phyloP scores from a whole-genome alignment of 345 rosid species.

The Litchi chinensis region DNA sequence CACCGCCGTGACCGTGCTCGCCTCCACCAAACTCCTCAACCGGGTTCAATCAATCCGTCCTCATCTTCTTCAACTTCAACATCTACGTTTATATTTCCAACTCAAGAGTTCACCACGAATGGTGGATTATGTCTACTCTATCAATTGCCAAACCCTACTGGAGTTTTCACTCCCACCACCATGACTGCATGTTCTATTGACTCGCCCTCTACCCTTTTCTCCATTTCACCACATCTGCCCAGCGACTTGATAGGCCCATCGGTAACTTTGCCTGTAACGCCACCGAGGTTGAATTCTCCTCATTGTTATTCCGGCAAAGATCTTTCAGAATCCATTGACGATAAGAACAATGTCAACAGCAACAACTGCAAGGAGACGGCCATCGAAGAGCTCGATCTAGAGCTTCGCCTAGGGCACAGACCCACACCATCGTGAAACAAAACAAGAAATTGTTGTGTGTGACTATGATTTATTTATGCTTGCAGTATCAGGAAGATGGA shows the following conservation, averaged over 20 bases:
- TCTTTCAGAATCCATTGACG: constrained; percentile 23
- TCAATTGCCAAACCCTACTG: constrained; percentile 69
- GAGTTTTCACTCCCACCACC: constrained; percentile 27
- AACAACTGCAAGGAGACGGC: constrained; percentile 34
- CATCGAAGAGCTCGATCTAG: constrained; percentile 80
- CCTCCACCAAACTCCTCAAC: constrained; percentile 57
- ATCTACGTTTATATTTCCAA: constrained; percentile 37
- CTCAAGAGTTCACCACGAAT: constrained; percentile 47
- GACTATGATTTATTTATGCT: constrained; percentile 24
- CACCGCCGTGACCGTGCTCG: constrained; percentile 94
- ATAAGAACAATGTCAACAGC: constrained; percentile 27
- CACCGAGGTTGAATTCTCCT: constrained; percentile 21
- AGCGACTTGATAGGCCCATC: constrained; percentile 30
- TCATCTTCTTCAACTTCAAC: constrained; percentile 37
- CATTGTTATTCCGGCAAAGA: constrained; percentile 28
- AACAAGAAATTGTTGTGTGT: constrained; percentile 17
- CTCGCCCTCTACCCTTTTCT: constrained; percentile 55
- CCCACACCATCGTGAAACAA: constrained; percentile 27
- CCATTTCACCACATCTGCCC: constrained; percentile 42
- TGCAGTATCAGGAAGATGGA: neutral
- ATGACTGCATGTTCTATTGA: constrained; percentile 27
- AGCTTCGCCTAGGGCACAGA: constrained; percentile 78
- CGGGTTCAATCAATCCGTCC: constrained; percentile 12
- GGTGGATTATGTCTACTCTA: constrained; percentile 64
- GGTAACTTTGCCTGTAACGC: constrained; percentile 17